Conservation (phyloP, 495 filamentous ascomycete species). For the Platismatia glauca region DNA sequence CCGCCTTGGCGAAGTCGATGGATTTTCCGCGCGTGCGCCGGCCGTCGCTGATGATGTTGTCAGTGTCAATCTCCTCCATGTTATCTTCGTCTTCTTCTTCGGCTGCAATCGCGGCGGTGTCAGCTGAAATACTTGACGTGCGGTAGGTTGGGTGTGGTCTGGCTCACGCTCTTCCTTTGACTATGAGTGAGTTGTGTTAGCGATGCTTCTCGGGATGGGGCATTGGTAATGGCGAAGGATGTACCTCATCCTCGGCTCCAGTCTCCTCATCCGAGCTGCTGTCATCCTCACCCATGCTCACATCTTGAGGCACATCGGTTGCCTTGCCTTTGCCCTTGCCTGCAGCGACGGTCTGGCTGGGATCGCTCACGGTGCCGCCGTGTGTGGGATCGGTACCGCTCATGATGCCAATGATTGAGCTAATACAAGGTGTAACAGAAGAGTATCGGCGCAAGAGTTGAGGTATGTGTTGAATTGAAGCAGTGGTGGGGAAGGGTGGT, state of each 20-base stretch:
- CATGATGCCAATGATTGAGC: neutral
- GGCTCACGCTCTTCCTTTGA: constrained; percentile 15
- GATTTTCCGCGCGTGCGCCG: constrained; percentile 77
- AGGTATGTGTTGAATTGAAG: neutral
- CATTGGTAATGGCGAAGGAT: constrained; percentile 16
- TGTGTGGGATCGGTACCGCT: neutral
- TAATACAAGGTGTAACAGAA: neutral
- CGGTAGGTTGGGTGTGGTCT: neutral
- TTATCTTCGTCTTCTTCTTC: constrained; percentile 59
- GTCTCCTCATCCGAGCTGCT: constrained; percentile 57
- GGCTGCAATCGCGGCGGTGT: constrained; percentile 23
- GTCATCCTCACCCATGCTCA: constrained; percentile 61
- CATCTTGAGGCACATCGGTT: constrained; percentile 42
- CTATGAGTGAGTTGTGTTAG: constrained; percentile 6
- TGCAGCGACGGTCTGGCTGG: constrained; percentile 32
- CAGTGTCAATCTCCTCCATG: constrained; percentile 79
- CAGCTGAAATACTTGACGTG: constrained; percentile 21
- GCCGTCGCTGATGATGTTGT: constrained; percentile 72
- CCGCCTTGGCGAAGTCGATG: constrained; percentile 77
- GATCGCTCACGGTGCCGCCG: constrained; percentile 12
- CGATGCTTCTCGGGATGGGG: neutral
- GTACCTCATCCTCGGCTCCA: constrained; percentile 52
- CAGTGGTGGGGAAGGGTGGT: neutral
- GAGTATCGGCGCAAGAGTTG: neutral
- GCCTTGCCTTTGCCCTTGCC: constrained; percentile 55